Base-by-base conservation (phyloP, 1,284 basidiomycete species). In the Grifola frondosa region DNA sequence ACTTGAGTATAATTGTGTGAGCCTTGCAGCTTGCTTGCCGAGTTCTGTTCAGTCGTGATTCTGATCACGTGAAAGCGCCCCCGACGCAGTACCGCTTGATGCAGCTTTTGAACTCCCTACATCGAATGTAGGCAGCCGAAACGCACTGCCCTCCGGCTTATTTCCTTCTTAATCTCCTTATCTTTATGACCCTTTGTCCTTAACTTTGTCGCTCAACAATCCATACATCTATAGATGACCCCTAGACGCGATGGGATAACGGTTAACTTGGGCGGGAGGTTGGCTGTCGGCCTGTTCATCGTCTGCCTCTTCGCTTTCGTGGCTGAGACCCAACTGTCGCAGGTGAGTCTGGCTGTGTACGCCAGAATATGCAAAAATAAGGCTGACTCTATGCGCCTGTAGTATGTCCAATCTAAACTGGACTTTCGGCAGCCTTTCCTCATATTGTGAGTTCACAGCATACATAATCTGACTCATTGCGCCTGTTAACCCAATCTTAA, bases 381-480 rank as follows among this genome's bases (percentile, higher is more conserved):
- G 11, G 20, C 30, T 46, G 24, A 46, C 4, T 10, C n/a, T 20
- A 32, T 20, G 21, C 30, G 41, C 34, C 25, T 47, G 15, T 57
- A 88, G 84, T 85, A 89, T 67, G 79, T 91, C 11, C 88, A 91
- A 66, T 81, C 80, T 1, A 75, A 68, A 2, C 67, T 88, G 21
- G 74, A 69, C 21, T 92, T 82, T 67, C 70, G 77, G 37, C 84
- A 90, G 40, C 86, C 89, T 2, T 91, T 80, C 69, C 81, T 91
- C 52, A 66, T 90, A 50, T 87, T 91, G 86, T 89, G 56, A 52
- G 78, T 57, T 29, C 30, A 37, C 28, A 31, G 8, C 15, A 9
- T 29, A 11, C n/a, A 20, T 39, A 33, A 20, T 16, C 19, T 30
- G 12, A 20, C 33, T 26, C 19, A 40, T 41, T 24, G 43, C 16